Conservation (phyloP, 1,284 basidiomycete species). For the Microstroma glucosiphilum region DNA sequence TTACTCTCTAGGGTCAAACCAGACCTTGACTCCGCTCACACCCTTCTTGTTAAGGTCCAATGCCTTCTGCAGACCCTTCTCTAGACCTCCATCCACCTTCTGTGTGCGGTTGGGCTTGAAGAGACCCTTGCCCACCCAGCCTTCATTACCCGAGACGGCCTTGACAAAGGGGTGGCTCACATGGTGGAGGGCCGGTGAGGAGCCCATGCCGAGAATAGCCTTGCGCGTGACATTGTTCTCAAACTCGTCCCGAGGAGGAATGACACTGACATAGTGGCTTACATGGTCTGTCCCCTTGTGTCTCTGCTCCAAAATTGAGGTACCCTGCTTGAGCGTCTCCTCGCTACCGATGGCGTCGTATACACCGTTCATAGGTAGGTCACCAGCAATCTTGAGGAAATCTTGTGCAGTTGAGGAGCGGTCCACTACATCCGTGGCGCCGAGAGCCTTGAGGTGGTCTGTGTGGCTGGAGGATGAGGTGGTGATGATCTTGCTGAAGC, state of each 20-base stretch:
- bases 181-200: slow-evolving; percentile 4
- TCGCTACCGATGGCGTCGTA: slow-evolving; percentile 30
- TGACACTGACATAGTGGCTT: background rate
- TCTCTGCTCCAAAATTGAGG: slow-evolving; percentile 23
- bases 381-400: slow-evolving; percentile 15
- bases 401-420: slow-evolving; percentile 17
- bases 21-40: slow-evolving; percentile 32
- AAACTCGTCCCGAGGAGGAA: background rate
- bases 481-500: slow-evolving; percentile 33
- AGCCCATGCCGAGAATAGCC: slow-evolving; percentile 18
- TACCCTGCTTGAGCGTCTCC: slow-evolving; percentile 22
- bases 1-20: slow-evolving; percentile 20
- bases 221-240: background rate
- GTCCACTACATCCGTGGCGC: slow-evolving; percentile 25
- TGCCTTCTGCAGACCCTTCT: slow-evolving; percentile 21
- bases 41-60: slow-evolving; percentile 29
- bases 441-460: slow-evolving; percentile 25
- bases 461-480: slow-evolving; percentile 22
- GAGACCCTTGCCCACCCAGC: slow-evolving; percentile 24
- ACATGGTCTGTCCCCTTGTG: slow-evolving; percentile 5
- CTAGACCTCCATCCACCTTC: slow-evolving; percentile 27
- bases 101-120: slow-evolving; percentile 23
- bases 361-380: slow-evolving; percentile 14
- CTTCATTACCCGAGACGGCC: slow-evolving; percentile 26
- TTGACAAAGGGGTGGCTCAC: slow-evolving; percentile 16